A percentile compares a stretch with the other conserved stretches of the same genome.
These are phyloP conservation scores for Diaporthe longicolla DNA, from an alignment of 2,329 filamentous ascomycete genomes.

Conservation along the genomic window DNA sequence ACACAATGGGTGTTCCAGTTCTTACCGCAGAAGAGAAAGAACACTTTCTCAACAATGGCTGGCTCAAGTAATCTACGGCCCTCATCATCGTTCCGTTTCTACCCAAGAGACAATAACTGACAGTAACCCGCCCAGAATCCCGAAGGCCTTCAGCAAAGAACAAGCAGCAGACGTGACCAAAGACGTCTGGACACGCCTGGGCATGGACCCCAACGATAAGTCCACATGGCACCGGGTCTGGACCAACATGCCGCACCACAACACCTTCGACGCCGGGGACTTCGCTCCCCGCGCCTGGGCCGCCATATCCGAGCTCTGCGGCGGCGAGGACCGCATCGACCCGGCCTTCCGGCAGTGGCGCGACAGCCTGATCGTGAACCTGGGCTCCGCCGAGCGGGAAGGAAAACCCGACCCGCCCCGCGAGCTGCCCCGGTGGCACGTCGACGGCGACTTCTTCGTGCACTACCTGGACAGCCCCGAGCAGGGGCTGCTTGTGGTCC, in stretches of 20 bases:
- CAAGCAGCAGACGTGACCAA: slow-evolving; percentile 54
- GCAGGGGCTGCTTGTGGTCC: slow-evolving; percentile 77
- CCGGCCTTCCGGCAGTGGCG: slow-evolving; percentile 69
- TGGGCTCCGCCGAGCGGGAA: slow-evolving; percentile 69
- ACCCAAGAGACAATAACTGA: slow-evolving; percentile 43
- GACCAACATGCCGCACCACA: slow-evolving; percentile 75
- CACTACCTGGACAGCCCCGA: slow-evolving; percentile 80
- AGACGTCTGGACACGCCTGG: slow-evolving; percentile 75
- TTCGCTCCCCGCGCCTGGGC: slow-evolving; percentile 77
- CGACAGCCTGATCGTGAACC: slow-evolving; percentile 78
- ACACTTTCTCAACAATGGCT: slow-evolving; percentile 58
- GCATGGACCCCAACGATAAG: slow-evolving; percentile 74
- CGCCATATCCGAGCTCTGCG: slow-evolving; percentile 76
- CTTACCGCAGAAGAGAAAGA: slow-evolving; percentile 58
- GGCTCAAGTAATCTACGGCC: slow-evolving; percentile 51
- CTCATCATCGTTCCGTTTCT: background rate
- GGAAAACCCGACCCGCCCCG: slow-evolving; percentile 64
- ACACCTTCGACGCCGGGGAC: slow-evolving; percentile 63
- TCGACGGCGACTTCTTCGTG: slow-evolving; percentile 80
- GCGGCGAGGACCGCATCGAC: slow-evolving; percentile 70
- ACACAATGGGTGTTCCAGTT: slow-evolving; percentile 43
- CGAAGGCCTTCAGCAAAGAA: slow-evolving; percentile 55
- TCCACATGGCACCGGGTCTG: slow-evolving; percentile 74
- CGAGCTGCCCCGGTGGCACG: slow-evolving; percentile 73
- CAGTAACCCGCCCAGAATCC: slow-evolving; percentile 47